Percentiles rank a stretch among this genome's conserved stretches.
Evolutionary conservation across 2,329 filamentous ascomycete genomes (phyloP).

Genomic region (Phaeosphaeria sp.): DNA sequence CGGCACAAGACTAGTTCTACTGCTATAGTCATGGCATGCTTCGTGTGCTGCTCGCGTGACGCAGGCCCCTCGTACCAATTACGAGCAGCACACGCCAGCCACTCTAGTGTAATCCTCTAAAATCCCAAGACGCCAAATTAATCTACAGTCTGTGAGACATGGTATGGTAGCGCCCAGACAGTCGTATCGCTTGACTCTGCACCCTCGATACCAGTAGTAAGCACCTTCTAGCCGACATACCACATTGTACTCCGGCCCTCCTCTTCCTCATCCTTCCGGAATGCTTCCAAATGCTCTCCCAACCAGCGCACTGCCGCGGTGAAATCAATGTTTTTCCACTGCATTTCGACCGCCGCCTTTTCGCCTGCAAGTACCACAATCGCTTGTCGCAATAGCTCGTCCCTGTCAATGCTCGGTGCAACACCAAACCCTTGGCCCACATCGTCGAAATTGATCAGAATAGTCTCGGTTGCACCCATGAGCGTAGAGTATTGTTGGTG

Average conservation of each 20-base stretch:
- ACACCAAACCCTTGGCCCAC: slow-evolving; percentile 33
- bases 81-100: not conserved
- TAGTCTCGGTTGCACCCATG: slow-evolving; percentile 41
- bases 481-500: slow-evolving; percentile 42
- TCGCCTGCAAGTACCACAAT: slow-evolving; percentile 41
- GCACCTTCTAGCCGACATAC: slow-evolving; percentile 27
- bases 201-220: not conserved
- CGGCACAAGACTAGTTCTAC: not conserved
- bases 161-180: not conserved
- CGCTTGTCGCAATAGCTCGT: slow-evolving; percentile 43
- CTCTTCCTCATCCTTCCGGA: slow-evolving; percentile 35
- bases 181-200: not conserved
- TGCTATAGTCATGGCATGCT: not conserved
- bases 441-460: slow-evolving; percentile 40
- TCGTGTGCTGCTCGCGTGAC: not conserved
- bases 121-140: not conserved
- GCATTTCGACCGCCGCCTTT: slow-evolving; percentile 40
- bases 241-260: slow-evolving; percentile 34
- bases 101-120: not conserved
- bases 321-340: slow-evolving; percentile 41
- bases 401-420: slow-evolving; percentile 28
- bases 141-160: not conserved
- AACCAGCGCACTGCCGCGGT: slow-evolving; percentile 38
- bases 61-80: not conserved
- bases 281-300: slow-evolving; percentile 33